These are phyloP conservation scores for Anisodus acutangulus DNA, from an alignment of 257 asterid genomes.

Conservation along the genomic window DNA sequence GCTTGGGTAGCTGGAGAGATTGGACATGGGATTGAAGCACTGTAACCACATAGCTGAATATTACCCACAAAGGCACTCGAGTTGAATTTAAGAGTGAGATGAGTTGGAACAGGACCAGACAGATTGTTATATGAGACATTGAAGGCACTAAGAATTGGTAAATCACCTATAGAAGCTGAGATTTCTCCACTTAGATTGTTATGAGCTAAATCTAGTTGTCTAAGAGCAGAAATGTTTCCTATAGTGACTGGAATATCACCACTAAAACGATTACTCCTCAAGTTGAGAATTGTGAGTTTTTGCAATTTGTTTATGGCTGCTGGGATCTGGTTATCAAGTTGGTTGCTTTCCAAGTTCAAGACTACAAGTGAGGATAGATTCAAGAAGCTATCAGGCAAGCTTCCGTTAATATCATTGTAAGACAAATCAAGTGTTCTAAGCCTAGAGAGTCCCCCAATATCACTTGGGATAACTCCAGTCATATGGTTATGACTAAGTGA, in stretches of 20 bases:
- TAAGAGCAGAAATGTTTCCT: slow-evolving; percentile 60
- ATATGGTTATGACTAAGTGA: slow-evolving; percentile 51
- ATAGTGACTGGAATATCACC: slow-evolving; percentile 58
- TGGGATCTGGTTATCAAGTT: slow-evolving; percentile 36
- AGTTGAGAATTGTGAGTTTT: slow-evolving; percentile 60
- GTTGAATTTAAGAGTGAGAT: slow-evolving; percentile 64
- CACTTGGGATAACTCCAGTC: slow-evolving; percentile 52
- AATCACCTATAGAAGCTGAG: slow-evolving; percentile 61
- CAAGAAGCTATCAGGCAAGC: slow-evolving; percentile 53
- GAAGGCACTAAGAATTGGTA: slow-evolving; percentile 62
- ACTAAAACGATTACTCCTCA: slow-evolving; percentile 53
- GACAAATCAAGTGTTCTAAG: slow-evolving; percentile 61
- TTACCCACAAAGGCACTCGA: slow-evolving; percentile 76
- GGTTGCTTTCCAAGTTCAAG: slow-evolving; percentile 47
- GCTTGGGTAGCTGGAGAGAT: slow-evolving; percentile 44
- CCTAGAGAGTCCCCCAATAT: slow-evolving; percentile 49
- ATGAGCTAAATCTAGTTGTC: slow-evolving; percentile 63
- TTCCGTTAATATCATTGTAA: slow-evolving; percentile 61
- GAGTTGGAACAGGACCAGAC: slow-evolving; percentile 70
- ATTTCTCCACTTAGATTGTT: slow-evolving; percentile 72
- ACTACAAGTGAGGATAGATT: slow-evolving; percentile 46
- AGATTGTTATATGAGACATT: slow-evolving; percentile 84
- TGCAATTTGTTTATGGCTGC: slow-evolving; percentile 33
- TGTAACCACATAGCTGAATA: slow-evolving; percentile 75
- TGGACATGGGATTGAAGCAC: slow-evolving; percentile 59